A percentile compares a stretch with the other conserved stretches of the same genome.
phyloP scores from a whole-genome alignment of 148 eudicot species.

The Simmondsia chinensis region DNA sequence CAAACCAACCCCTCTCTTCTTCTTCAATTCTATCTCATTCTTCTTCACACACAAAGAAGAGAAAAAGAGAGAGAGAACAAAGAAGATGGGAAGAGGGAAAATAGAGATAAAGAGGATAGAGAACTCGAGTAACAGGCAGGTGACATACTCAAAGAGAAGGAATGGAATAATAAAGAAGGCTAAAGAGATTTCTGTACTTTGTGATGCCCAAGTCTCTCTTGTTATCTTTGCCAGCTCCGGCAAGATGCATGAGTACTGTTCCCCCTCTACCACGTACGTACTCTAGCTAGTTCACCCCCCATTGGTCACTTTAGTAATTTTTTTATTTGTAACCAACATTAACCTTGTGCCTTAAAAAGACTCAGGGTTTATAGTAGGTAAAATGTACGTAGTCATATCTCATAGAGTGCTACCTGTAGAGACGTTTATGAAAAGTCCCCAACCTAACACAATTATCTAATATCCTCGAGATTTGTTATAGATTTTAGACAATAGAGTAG shows the following conservation, averaged over 20 bases:
- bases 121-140: slow-evolving; percentile 76
- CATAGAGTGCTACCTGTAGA: too few species aligned
- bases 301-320: not conserved
- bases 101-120: slow-evolving; percentile 90
- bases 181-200: slow-evolving; percentile 65
- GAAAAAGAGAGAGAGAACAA: slow-evolving; percentile 4
- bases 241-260: slow-evolving; percentile 60
- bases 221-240: slow-evolving; percentile 51
- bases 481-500: too few species aligned
- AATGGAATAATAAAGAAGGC: slow-evolving; percentile 80
- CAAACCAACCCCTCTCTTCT: not conserved
- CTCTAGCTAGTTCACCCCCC: not conserved
- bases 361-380: too few species aligned
- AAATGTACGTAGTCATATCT: too few species aligned
- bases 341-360: too few species aligned
- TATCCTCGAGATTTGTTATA: too few species aligned
- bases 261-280: slow-evolving; percentile 51
- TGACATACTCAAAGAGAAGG: slow-evolving; percentile 76
- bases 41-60: not conserved
- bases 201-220: slow-evolving; percentile 80
- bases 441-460: too few species aligned
- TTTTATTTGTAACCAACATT: too few species aligned
- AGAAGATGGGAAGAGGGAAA: slow-evolving; percentile 78
- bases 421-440: too few species aligned
- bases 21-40: not conserved